Percentiles rank a stretch among this genome's conserved stretches.
These are phyloP conservation scores for Talaromyces liani DNA, from an alignment of 495 filamentous ascomycete genomes.

Conservation along the genomic window DNA sequence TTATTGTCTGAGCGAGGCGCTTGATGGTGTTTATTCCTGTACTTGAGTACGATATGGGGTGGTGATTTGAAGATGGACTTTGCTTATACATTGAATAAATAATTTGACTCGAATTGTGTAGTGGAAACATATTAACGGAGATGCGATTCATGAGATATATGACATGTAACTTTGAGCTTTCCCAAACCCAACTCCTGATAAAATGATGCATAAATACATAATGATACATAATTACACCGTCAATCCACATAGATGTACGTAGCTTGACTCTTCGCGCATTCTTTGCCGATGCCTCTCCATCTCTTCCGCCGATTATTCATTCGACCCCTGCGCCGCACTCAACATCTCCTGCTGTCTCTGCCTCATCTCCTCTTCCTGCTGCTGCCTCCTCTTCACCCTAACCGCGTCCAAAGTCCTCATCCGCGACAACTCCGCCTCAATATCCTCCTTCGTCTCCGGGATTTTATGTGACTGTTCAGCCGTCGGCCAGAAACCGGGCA, in stretches of 20 bases:
- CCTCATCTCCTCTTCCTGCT: constrained; percentile 48
- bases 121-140: not conserved
- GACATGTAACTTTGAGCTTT: not conserved
- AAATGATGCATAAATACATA: not conserved
- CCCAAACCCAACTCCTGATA: not conserved
- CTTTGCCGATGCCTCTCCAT: too few relatives aligned
- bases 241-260: not conserved
- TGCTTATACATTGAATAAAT: not conserved
- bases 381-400: constrained; percentile 45
- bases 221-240: not conserved
- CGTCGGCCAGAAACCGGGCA: constrained; percentile 91
- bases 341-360: constrained; percentile 19
- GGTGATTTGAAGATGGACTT: not conserved
- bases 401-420: constrained; percentile 47
- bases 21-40: not conserved
- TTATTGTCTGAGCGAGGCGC: not conserved
- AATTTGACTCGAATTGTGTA: not conserved
- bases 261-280: not conserved
- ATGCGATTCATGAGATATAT: not conserved
- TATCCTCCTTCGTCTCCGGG: constrained; percentile 83
- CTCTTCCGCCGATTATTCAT: too few relatives aligned
- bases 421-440: constrained; percentile 65
- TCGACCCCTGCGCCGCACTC: not conserved
- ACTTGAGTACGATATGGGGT: not conserved
- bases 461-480: constrained; percentile 80